phyloP scores from a whole-genome alignment of 495 filamentous ascomycete genomes.

The Penicillium paradoxum region DNA sequence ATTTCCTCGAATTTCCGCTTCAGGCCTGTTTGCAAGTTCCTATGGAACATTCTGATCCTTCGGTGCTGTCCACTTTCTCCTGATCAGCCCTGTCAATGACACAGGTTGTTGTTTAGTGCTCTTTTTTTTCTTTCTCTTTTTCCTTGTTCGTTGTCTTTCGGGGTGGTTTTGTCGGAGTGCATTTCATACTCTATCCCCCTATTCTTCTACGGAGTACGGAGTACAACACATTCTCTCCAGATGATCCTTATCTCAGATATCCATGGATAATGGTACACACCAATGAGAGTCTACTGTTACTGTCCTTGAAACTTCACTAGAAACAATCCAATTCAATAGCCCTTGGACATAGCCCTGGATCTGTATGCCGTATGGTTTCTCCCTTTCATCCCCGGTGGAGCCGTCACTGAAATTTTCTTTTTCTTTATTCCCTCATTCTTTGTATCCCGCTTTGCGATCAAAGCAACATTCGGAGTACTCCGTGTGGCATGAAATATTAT shows the following conservation, averaged over 20 bases:
- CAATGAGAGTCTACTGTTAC: not conserved
- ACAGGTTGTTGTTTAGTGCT: too few relatives aligned
- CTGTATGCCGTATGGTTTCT: not conserved
- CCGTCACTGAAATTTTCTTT: not conserved
- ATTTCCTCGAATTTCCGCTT: conserved; percentile 15
- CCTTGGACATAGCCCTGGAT: not conserved
- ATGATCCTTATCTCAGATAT: conserved; percentile 1
- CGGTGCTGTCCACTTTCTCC: conserved; percentile 1
- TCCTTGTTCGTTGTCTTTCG: not conserved
- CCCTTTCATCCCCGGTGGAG: conserved; percentile 6
- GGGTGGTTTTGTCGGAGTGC: not conserved
- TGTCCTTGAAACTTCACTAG: not conserved
- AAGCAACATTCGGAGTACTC: not conserved
- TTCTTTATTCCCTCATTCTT: not conserved
- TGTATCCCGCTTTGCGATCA: not conserved
- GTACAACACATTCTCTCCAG: too few relatives aligned
- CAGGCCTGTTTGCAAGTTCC: conserved; percentile 14
- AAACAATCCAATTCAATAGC: conserved; percentile 9
- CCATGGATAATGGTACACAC: not conserved
- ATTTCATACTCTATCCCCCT: not conserved
- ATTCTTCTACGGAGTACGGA: too few relatives aligned
- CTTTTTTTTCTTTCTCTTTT: too few relatives aligned
- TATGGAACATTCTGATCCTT: conserved; percentile 5
- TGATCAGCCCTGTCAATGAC: conserved; percentile 10
- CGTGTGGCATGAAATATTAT: not conserved